Evolutionary conservation across 2,329 filamentous ascomycete species (phyloP).

Genomic region (Emydomyces testavorans): DNA sequence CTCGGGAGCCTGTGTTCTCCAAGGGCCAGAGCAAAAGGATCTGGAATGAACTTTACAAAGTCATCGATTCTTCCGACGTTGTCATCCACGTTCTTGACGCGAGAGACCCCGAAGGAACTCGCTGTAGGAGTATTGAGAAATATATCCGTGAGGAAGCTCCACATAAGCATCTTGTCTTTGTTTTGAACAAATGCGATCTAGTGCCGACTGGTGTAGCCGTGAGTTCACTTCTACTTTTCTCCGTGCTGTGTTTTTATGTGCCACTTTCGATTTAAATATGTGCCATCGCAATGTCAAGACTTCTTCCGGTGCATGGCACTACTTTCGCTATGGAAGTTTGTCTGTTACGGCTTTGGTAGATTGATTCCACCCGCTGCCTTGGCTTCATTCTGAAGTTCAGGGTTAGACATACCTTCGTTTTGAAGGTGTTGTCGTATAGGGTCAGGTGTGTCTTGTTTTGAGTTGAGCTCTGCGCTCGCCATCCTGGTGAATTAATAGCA

Average conservation of each 20-base stretch:
- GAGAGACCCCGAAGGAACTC: slow-evolving; percentile 76
- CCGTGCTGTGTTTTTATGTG: slow-evolving; percentile 13
- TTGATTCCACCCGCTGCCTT: slow-evolving; percentile 60
- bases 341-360: slow-evolving; percentile 99
- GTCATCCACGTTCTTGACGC: slow-evolving; percentile 91
- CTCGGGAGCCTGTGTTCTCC: slow-evolving; percentile 77
- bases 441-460: slow-evolving; percentile 74
- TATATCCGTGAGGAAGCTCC: slow-evolving; percentile 87
- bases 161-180: slow-evolving; percentile 88
- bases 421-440: slow-evolving; percentile 68
- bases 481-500: slow-evolving; percentile 52
- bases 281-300: slow-evolving; percentile 72
- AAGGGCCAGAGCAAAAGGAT: slow-evolving; percentile 94
- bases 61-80: slow-evolving; percentile 91
- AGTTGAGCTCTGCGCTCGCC: slow-evolving; percentile 84
- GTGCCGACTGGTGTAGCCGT: slow-evolving; percentile 88
- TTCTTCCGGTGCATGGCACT: slow-evolving; percentile 42
- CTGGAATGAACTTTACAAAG: slow-evolving; percentile 94
- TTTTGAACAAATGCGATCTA: slow-evolving; percentile 84
- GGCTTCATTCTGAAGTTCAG: slow-evolving; percentile 49
- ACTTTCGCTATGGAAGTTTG: slow-evolving; percentile 54
- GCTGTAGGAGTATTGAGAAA: slow-evolving; percentile 83
- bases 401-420: slow-evolving; percentile 71
- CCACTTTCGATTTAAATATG: slow-evolving; percentile 20
- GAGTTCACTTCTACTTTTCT: slow-evolving; percentile 47